phyloP scores from a whole-genome alignment of 257 asterid species.

The Marsdenia floribunda region DNA sequence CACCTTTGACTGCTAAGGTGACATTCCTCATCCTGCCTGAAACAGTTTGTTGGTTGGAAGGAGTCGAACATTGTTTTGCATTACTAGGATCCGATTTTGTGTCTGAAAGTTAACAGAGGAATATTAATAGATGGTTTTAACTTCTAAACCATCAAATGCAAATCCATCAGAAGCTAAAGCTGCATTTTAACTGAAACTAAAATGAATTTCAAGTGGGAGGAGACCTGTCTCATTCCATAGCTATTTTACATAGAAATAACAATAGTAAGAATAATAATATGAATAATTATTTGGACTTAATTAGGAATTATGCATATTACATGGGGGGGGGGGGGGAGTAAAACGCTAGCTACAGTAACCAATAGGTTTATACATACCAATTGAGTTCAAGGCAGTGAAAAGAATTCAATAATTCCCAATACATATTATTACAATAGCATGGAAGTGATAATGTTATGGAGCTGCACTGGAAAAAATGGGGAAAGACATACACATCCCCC shows the following conservation, averaged over 20 bases:
- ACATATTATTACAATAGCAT: neutral
- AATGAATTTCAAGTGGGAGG: neutral
- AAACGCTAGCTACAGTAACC: neutral
- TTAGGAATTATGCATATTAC: neutral
- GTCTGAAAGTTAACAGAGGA: constrained; percentile 23
- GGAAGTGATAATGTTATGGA: neutral
- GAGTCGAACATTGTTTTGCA: constrained; percentile 18
- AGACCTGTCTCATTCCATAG: neutral
- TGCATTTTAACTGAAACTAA: neutral
- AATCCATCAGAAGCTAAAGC: neutral
- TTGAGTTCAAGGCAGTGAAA: neutral
- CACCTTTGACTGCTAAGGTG: constrained; percentile 21
- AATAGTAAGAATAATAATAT: neutral
- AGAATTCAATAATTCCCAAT: neutral
- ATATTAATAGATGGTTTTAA: neutral
- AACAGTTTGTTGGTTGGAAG: constrained; percentile 14
- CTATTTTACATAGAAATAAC: neutral
- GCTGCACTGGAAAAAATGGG: neutral
- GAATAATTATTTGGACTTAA: neutral
- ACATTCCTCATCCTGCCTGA: constrained; percentile 11
- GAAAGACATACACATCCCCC: neutral
- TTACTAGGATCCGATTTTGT: constrained; percentile 29
- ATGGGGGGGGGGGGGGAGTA: too few species aligned
- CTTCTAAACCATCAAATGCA: neutral
- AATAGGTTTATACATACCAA: neutral